Base-by-base conservation (phyloP, 2,329 filamentous ascomycete species). In the Diaporthe capsici region DNA sequence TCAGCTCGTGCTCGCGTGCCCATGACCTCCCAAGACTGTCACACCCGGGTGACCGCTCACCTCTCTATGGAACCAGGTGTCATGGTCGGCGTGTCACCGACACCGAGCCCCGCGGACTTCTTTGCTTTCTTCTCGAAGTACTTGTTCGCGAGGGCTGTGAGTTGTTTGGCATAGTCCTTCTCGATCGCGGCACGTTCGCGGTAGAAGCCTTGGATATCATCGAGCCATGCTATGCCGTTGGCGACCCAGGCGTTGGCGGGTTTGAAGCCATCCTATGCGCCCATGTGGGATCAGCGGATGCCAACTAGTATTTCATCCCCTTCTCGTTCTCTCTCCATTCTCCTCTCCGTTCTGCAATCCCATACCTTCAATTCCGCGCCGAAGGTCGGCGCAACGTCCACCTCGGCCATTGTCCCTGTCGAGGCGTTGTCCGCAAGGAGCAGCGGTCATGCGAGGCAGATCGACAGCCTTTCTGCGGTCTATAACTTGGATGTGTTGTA, bases 181-280 rank as follows among this genome's bases (percentile, higher is more conserved):
- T 99, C 97, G 83, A 99, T 98, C 49, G 88, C 92, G 82, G 95
- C 95, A 75, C 97, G 92, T 85, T 99, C 97, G 78, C 97, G 94
- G 88, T 98, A 99, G 88, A 98, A 99, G 82, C 95, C 93, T 84
- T 99, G 95, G 78, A 99, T 94, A 81, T 99, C 97, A 81, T 98
- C 96, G 76, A 99, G 92, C 96, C 96, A 99, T 79, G 91, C 88
- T 83, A 99, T 98, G 78, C 96, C 95, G 84, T 94, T 93, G 78
- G 92, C 89, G 75, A 97, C 94, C 97, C 97, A 99, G 81, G 90
- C 92, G 86, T 96, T 98, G 83, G 97, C 95, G 25, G 95, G 92
- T 86, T 97, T 98, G 90, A 98, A 99, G 82, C 94, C 95, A 92
- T 99, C 97, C 95, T 98, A 82, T 74, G 42, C 78, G 63, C 63